Evolutionary conservation across 495 filamentous ascomycete genomes (phyloP).

Genomic region (Staphylotrichum longicolle): DNA sequence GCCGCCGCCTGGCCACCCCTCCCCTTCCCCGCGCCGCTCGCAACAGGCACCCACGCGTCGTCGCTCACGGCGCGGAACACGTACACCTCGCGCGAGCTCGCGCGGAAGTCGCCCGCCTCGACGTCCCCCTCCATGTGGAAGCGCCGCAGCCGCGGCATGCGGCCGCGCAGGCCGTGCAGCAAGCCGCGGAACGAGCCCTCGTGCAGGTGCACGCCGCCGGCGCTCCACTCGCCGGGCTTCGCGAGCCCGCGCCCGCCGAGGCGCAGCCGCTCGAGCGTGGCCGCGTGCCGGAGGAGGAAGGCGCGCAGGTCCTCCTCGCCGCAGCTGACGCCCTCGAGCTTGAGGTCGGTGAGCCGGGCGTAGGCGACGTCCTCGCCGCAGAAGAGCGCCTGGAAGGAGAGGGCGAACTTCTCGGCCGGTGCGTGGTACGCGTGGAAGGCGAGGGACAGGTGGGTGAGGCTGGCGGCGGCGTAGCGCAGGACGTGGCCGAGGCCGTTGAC

Average conservation of each 20-base stretch:
- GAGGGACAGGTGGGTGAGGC: constrained; percentile 40
- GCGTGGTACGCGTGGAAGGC: constrained; percentile 46
- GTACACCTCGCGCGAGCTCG: constrained; percentile 42
- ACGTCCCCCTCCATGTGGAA: constrained; percentile 49
- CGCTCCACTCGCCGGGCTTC: constrained; percentile 39
- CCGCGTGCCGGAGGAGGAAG: constrained; percentile 43
- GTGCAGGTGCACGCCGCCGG: constrained; percentile 47
- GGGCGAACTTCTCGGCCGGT: constrained; percentile 41
- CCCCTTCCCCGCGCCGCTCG: constrained; percentile 2
- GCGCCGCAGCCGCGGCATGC: constrained; percentile 38
- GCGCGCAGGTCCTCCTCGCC: constrained; percentile 45
- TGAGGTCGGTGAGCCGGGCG: constrained; percentile 41
- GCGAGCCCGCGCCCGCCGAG: constrained; percentile 47
- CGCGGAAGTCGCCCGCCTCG: constrained; percentile 40
- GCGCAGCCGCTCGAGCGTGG: constrained; percentile 42
- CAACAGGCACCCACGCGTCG: constrained; percentile 41
- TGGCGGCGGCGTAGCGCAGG: constrained; percentile 37
- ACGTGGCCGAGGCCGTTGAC: constrained; percentile 47
- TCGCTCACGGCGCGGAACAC: constrained; percentile 46
- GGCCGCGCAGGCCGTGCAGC: constrained; percentile 39
- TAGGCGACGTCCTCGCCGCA: constrained; percentile 36
- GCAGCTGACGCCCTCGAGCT: constrained; percentile 45
- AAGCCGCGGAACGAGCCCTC: constrained; percentile 44
- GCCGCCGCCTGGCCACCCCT: neutral
- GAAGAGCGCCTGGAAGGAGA: constrained; percentile 42